Evolutionary conservation across 1,139 yeast species (phyloP).

Genomic region (Taphrina sp.): DNA sequence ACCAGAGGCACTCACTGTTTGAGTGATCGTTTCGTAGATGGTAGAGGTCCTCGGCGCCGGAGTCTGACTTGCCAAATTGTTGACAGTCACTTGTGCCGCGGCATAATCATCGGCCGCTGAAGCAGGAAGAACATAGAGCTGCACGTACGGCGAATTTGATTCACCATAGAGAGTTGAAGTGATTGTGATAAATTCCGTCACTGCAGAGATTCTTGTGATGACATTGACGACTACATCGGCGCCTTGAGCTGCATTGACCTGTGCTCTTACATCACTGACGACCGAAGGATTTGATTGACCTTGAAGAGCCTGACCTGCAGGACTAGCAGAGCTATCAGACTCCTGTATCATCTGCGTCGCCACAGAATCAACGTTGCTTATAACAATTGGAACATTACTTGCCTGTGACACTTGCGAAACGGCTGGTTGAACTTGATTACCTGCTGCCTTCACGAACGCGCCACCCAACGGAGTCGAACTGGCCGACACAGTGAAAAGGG

Average conservation of each 20-base stretch:
- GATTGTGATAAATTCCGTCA: conserved; percentile 22
- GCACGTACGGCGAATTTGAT: conserved; percentile 21
- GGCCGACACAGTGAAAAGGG: too few relatives aligned
- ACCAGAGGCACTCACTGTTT: not conserved
- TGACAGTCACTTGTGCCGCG: not conserved
- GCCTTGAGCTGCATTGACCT: not conserved
- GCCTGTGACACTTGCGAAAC: too few relatives aligned
- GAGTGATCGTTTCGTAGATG: not conserved
- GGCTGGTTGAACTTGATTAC: too few relatives aligned
- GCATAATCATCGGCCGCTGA: conserved; percentile 1
- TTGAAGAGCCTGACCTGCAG: too few relatives aligned
- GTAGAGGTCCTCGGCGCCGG: not conserved
- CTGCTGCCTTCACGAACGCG: too few relatives aligned
- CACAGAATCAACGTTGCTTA: not conserved
- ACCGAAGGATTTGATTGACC: not conserved
- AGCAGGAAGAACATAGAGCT: conserved; percentile 24
- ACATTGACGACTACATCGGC: not conserved
- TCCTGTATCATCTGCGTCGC: not conserved
- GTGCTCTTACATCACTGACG: not conserved
- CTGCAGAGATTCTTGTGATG: not conserved
- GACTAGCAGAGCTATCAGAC: not conserved
- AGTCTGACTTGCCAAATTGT: not conserved
- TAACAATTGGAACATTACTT: too few relatives aligned
- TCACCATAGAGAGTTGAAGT: conserved; percentile 1
- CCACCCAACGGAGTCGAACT: too few relatives aligned